Conservation (phyloP, 345 rosid genomes). For the Viola odorata region DNA sequence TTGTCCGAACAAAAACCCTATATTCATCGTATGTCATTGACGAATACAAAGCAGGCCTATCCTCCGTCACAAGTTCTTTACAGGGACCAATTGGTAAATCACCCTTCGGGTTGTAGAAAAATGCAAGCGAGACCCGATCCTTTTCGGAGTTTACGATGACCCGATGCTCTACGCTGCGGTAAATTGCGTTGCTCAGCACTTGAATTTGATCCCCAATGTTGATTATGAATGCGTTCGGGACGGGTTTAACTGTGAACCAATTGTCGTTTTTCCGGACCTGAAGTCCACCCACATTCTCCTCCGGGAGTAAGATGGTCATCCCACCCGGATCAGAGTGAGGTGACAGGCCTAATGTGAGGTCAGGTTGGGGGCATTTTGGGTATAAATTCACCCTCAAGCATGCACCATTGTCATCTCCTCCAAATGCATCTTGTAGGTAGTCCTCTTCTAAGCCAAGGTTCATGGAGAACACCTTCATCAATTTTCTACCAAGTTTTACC, state of each 20-base stretch:
- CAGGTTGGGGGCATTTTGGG: slow-evolving; percentile 31
- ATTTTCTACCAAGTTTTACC: slow-evolving; percentile 16
- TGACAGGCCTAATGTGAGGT: slow-evolving; percentile 27
- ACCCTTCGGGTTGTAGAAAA: slow-evolving; percentile 27
- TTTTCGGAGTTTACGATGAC: slow-evolving; percentile 23
- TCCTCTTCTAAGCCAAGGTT: slow-evolving; percentile 28
- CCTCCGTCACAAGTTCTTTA: slow-evolving; percentile 19
- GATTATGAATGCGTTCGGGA: slow-evolving; percentile 22
- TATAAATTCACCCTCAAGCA: slow-evolving; percentile 27
- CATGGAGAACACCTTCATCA: slow-evolving; percentile 20
- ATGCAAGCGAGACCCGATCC: slow-evolving; percentile 26
- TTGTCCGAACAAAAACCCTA: slow-evolving; percentile 21
- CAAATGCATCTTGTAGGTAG: slow-evolving; percentile 17
- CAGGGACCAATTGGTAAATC: slow-evolving; percentile 18
- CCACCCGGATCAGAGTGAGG: slow-evolving; percentile 33
- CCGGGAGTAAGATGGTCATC: slow-evolving; percentile 27
- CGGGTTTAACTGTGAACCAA: slow-evolving; percentile 25
- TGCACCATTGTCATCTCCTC: slow-evolving; percentile 24
- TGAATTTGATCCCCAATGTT: slow-evolving; percentile 30
- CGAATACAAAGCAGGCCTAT: slow-evolving; percentile 19
- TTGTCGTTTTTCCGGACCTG: slow-evolving; percentile 16
- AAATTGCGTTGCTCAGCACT: slow-evolving; percentile 23
- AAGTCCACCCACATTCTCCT: slow-evolving; percentile 24
- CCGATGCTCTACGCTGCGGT: slow-evolving; percentile 28
- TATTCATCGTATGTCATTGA: slow-evolving; percentile 22